A percentile compares a stretch with the other conserved stretches of the same genome.
Conservation (phyloP, 1,139 yeast species). For the Pneumocystis oryctolagi region DNA sequence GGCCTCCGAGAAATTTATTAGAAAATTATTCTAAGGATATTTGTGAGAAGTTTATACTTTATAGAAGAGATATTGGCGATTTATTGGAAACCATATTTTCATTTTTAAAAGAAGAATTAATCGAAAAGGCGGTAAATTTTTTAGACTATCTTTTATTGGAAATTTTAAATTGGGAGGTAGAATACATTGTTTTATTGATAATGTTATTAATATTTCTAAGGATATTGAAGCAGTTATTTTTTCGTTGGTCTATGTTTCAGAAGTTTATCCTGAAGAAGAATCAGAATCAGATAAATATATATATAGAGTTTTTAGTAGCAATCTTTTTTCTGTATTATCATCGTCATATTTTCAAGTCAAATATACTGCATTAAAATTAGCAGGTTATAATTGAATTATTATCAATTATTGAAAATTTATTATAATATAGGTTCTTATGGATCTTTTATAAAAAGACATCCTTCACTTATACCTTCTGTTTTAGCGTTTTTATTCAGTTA, state of each 20-base stretch:
- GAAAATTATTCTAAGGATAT: not conserved
- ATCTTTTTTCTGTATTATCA: not conserved
- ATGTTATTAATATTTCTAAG: not conserved
- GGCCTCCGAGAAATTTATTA: not conserved
- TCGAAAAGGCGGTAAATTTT: not conserved
- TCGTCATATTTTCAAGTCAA: not conserved
- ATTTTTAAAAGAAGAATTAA: not conserved
- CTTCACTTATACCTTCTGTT: not conserved
- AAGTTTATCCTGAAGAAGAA: not conserved
- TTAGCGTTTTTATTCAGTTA: not conserved
- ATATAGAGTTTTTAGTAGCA: not conserved
- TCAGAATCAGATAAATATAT: not conserved
- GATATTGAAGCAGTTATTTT: not conserved
- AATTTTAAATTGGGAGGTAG: not conserved
- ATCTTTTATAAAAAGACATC: not conserved
- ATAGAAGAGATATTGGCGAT: not conserved
- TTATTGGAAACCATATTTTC: not conserved
- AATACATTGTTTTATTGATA: not conserved
- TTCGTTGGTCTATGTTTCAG: not conserved
- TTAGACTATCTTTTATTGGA: not conserved
- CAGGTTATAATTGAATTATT: not conserved
- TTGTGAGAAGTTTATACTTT: not conserved
- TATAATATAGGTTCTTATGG: not conserved
- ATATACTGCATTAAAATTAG: not conserved
- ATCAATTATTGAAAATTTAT: not conserved